Evolutionary conservation across 2,329 filamentous ascomycete genomes (phyloP).

Genomic region (Neurospora sp.): DNA sequence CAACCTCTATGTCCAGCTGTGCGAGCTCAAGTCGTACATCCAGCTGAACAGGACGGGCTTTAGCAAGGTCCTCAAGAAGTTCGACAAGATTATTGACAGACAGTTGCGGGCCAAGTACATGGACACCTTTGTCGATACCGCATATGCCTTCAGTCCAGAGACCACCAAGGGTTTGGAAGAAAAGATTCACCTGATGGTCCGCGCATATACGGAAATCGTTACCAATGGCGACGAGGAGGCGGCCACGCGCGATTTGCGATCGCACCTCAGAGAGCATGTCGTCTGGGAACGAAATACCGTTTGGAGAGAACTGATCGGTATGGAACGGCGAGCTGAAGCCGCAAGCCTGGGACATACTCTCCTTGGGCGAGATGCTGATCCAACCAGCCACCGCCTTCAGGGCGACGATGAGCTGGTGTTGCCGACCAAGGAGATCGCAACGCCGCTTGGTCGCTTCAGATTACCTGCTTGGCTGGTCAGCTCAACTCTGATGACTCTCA

Average conservation of each 20-base stretch:
- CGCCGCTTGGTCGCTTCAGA: conserved; percentile 67
- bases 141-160: conserved; percentile 69
- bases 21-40: conserved; percentile 90
- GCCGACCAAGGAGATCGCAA: conserved; percentile 58
- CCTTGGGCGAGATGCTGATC: conserved; percentile 63
- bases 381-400: conserved; percentile 61
- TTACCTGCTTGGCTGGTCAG: conserved; percentile 78
- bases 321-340: conserved; percentile 89
- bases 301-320: conserved; percentile 97
- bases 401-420: conserved; percentile 65
- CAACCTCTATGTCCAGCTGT: conserved; percentile 79
- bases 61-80: conserved; percentile 94
- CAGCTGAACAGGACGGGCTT: conserved; percentile 97
- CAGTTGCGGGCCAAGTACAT: conserved; percentile 72
- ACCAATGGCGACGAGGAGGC: conserved; percentile 68
- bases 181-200: conserved; percentile 65
- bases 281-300: conserved; percentile 99
- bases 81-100: conserved; percentile 88
- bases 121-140: conserved; percentile 59
- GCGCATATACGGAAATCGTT: conserved; percentile 69
- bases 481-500: conserved; percentile 66
- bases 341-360: conserved; percentile 82
- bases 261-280: conserved; percentile 90
- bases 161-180: conserved; percentile 63
- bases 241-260: conserved; percentile 75